Conservation (phyloP, 495 filamentous ascomycete species). For the Cercophora scortea region DNA sequence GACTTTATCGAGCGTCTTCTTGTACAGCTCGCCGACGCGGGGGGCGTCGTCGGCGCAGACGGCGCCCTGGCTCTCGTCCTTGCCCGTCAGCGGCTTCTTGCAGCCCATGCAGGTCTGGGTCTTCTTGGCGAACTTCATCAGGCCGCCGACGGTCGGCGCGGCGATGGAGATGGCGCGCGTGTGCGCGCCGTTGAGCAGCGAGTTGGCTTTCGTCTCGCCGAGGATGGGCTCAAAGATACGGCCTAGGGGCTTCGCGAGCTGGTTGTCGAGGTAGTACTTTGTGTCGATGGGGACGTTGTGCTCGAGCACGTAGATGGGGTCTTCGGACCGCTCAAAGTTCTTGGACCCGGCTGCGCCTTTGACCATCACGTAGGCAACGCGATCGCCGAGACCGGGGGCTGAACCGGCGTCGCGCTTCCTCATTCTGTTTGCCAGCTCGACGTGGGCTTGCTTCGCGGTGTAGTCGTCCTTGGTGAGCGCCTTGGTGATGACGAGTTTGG, state of each 20-base stretch:
- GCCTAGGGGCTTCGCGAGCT: slow-evolving; percentile 86
- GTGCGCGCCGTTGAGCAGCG: slow-evolving; percentile 80
- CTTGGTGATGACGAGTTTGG: slow-evolving; percentile 97
- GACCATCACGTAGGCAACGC: slow-evolving; percentile 96
- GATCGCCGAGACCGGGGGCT: slow-evolving; percentile 88
- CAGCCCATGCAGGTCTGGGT: slow-evolving; percentile 98
- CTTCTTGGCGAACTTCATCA: slow-evolving; percentile 98
- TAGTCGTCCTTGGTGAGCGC: slow-evolving; percentile 81
- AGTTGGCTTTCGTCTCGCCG: slow-evolving; percentile 79
- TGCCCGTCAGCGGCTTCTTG: slow-evolving; percentile 82
- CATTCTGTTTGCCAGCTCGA: slow-evolving; percentile 91
- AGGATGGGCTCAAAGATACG: slow-evolving; percentile 98
- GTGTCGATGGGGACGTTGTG: slow-evolving; percentile 98
- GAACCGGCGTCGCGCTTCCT: slow-evolving; percentile 91
- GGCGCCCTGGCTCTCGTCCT: slow-evolving; percentile 74
- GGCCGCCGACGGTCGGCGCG: slow-evolving; percentile 77
- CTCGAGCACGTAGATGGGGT: slow-evolving; percentile 93
- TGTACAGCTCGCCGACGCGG: slow-evolving; percentile 86
- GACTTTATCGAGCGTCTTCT: slow-evolving; percentile 78
- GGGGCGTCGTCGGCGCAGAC: slow-evolving; percentile 81
- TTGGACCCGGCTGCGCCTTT: slow-evolving; percentile 82
- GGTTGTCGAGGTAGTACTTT: slow-evolving; percentile 98
- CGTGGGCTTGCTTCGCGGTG: slow-evolving; percentile 84
- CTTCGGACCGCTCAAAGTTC: slow-evolving; percentile 93
- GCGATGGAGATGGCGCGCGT: slow-evolving; percentile 87